Conservation (phyloP, 1,284 basidiomycete species). For the Cryptococcus maquisensis region DNA sequence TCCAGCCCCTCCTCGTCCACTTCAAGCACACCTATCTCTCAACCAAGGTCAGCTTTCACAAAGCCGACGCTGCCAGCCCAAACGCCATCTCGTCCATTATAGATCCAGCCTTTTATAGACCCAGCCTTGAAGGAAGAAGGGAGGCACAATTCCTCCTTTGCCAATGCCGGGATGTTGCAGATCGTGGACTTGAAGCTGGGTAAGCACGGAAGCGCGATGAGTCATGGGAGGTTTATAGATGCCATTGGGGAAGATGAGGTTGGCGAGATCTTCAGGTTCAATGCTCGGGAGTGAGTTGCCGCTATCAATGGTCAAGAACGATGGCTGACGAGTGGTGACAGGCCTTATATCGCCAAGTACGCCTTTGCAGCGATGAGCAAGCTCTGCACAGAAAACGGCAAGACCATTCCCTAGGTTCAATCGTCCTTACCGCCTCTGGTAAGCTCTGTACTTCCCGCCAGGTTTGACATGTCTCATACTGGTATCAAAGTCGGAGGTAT, state of each 20-base stretch:
- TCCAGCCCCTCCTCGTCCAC: slow-evolving; percentile 66
- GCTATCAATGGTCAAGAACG: too few species aligned
- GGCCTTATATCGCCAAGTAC: slow-evolving; percentile 86
- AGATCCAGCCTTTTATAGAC: slow-evolving; percentile 69
- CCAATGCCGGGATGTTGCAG: slow-evolving; percentile 59
- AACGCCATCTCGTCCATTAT: slow-evolving; percentile 65
- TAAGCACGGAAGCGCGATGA: not conserved
- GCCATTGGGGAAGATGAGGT: slow-evolving; percentile 58
- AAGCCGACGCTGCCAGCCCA: slow-evolving; percentile 81
- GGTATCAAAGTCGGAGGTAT: slow-evolving; percentile 74
- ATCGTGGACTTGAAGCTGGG: not conserved
- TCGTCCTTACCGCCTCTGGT: slow-evolving; percentile 65
- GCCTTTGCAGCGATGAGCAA: slow-evolving; percentile 75
- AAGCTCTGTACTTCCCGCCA: not conserved
- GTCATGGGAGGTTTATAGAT: not conserved
- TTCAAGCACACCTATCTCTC: slow-evolving; percentile 64
- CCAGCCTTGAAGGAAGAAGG: slow-evolving; percentile 76
- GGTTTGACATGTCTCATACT: not conserved
- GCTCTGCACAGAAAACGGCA: slow-evolving; percentile 61
- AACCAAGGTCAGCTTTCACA: slow-evolving; percentile 45
- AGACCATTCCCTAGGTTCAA: slow-evolving; percentile 69
- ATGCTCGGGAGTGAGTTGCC: slow-evolving; percentile 65
- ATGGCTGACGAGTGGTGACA: slow-evolving; percentile 34
- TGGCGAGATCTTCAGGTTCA: slow-evolving; percentile 72
- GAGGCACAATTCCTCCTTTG: slow-evolving; percentile 86